Percentiles rank a stretch among this genome's conserved stretches.
These are phyloP conservation scores for Daldinia childiae DNA, from an alignment of 495 filamentous ascomycete species.

Conservation along the genomic window DNA sequence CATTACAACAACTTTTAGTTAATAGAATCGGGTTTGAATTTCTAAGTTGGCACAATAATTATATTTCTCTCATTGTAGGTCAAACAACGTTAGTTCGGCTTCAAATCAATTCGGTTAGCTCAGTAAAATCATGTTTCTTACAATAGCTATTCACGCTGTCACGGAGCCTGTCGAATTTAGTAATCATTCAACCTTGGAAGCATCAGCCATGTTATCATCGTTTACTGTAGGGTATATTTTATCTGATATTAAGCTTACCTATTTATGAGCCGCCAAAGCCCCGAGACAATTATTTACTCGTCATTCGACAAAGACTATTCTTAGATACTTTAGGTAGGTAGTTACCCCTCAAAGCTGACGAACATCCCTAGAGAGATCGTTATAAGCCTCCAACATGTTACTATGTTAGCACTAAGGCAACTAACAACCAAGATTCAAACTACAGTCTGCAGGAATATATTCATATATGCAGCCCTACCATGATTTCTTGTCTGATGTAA, in stretches of 20 bases:
- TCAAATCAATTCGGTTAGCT: neutral
- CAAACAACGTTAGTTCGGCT: neutral
- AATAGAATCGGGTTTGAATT: no score
- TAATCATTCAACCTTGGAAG: neutral
- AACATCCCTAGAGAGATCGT: neutral
- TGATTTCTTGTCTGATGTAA: slow-evolving; percentile 14
- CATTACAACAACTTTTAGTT: no score
- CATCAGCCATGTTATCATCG: neutral
- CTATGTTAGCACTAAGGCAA: slow-evolving; percentile 5
- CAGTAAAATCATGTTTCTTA: neutral
- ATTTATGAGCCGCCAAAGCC: neutral
- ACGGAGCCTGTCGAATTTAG: no score
- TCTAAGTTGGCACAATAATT: no score
- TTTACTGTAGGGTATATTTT: slow-evolving; percentile 1
- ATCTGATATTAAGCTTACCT: neutral
- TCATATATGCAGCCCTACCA: slow-evolving; percentile 38
- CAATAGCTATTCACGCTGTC: neutral
- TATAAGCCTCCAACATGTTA: slow-evolving; percentile 12
- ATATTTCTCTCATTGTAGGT: neutral
- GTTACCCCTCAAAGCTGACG: slow-evolving; percentile 14
- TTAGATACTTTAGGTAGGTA: neutral
- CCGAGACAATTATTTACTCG: neutral
- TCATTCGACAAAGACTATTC: slow-evolving; percentile 20
- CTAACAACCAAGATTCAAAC: neutral
- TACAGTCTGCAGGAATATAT: neutral